Base-by-base conservation (phyloP, 306 rosid genomes). In the Sophora flavescens region DNA sequence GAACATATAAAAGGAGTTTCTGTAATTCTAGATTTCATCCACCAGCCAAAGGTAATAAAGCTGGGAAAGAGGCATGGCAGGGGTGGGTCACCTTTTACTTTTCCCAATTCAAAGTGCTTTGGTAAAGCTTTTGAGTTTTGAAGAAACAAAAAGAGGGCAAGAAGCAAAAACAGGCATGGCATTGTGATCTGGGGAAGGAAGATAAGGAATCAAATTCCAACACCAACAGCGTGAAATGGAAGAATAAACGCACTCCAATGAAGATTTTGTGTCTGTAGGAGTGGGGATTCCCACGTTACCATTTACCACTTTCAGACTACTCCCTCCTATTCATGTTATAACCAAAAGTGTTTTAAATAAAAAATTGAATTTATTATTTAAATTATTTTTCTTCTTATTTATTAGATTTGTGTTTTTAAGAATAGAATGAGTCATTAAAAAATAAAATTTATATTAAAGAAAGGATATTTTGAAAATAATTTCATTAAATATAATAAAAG, bases 211-310 rank as follows among this genome's bases (percentile, higher is more conserved):
- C 84, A 88, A 79, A 84, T 86, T 77, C 86, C 78, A 84, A 56
- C 8, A 56, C 47, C 69, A 80, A 73, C 60, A 60, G 76, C 77
- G 73, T 77, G 80, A 70, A 77, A 80, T 77, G 80, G 80, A 68
- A 84, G 84, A 81, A 88, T 86, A 83, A 86, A 79, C 93, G 87
- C 84, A 85, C 87, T 84, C 92, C 97, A 81, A 91, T 76, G 72
- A 88, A 82, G 97, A 91, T 89, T 78, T 80, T 64, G 78, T 69
- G 74, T 39, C 83, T 30, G 28, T 35, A 4, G 66, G 6, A 68
- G 76, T 70, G 71, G 60, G 77, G 75, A 75, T 87, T 85, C 85
- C 84, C 82, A 77, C 47, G 35, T n/a, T 62, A 38, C 59, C 56
- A 69, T 57, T 64, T 39, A 12, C 22, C 18, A 53, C 14, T 13